Base-by-base conservation (phyloP, 2,329 filamentous ascomycete genomes). In the Gyromitra esculenta region DNA sequence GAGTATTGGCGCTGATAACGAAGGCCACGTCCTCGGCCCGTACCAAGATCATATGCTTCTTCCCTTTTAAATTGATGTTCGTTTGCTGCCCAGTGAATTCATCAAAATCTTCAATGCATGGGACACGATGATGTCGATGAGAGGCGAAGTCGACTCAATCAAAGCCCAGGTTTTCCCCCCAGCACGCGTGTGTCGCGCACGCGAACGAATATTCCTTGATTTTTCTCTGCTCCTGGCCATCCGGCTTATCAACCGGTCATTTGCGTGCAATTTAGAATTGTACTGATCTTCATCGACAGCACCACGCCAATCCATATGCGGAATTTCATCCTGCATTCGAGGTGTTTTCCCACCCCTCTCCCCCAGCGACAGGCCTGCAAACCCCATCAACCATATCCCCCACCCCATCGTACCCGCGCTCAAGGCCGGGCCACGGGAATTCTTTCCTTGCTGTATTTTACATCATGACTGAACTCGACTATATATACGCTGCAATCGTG, bases 401-500 rank as follows among this genome's bases (percentile, higher is more conserved):
- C 25, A 3, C 43, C 37, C 52, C 66, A 69, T 65, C 65, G 50
- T 71, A 71, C 50, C 72, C 72, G 50, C 37, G 70, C 65, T 64
- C 57, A 59, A 69, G 41, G 50, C 66, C 66, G 50, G 60, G 37
- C 72, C 59, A 48, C 72, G 66, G 66, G 43, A 71, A 71, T 52
- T 75, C 66, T 65, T 71, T 71, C 65, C 66, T 70, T 59, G 57
- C 54, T 71, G 52, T 64, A 75, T 75, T 52, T 45, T 66, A 59
- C 52, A 73, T 75, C 60, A 75, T 71, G 59, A 64, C 65, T 50
- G 52, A 65, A 59, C 35, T 50, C 50, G 52, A 48, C 65, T 64
- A 70, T 65, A 76, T 69, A 77, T 65, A 75, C 52, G 52, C n/a
- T 52, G 65, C 48, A 69, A 59, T 77, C 75, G 75, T 77, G 75